Conservation (phyloP, 306 rosid species). For the Dryas alaskensis region DNA sequence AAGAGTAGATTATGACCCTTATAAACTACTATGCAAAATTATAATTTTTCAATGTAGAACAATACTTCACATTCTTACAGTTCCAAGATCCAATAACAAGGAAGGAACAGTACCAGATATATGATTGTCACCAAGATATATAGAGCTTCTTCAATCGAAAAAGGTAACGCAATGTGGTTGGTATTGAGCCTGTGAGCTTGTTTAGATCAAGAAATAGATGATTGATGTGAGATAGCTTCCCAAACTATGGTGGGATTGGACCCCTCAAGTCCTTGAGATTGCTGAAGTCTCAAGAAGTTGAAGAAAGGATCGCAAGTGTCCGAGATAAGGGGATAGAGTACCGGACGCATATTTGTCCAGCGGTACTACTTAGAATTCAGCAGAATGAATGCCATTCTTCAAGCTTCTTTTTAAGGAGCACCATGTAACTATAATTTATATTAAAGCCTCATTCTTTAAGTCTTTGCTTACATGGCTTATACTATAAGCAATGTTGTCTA, state of each 20-base stretch:
- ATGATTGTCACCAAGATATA: slow-evolving; percentile 34
- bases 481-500: not conserved
- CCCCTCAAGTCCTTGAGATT: slow-evolving; percentile 49
- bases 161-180: slow-evolving; percentile 29
- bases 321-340: slow-evolving; percentile 59
- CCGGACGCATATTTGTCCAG: slow-evolving; percentile 54
- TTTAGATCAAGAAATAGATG: slow-evolving; percentile 51
- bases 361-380: not conserved
- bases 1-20: too few relatives aligned
- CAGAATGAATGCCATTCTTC: too few relatives aligned
- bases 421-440: too few relatives aligned
- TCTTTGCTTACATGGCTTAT: not conserved
- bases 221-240: slow-evolving; percentile 35
- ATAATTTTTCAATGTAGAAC: too few relatives aligned
- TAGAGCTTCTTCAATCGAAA: slow-evolving; percentile 35
- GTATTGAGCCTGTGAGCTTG: slow-evolving; percentile 41
- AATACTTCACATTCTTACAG: not conserved
- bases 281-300: slow-evolving; percentile 44
- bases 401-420: too few relatives aligned
- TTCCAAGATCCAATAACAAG: slow-evolving; percentile 35
- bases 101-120: slow-evolving; percentile 42
- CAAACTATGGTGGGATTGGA: slow-evolving; percentile 47
- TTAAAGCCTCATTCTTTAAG: not conserved
- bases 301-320: slow-evolving; percentile 45
- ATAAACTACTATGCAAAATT: too few relatives aligned